Evolutionary conservation across 805 yeast genomes (phyloP).

Genomic region (Kodamaea lidongshanica): DNA sequence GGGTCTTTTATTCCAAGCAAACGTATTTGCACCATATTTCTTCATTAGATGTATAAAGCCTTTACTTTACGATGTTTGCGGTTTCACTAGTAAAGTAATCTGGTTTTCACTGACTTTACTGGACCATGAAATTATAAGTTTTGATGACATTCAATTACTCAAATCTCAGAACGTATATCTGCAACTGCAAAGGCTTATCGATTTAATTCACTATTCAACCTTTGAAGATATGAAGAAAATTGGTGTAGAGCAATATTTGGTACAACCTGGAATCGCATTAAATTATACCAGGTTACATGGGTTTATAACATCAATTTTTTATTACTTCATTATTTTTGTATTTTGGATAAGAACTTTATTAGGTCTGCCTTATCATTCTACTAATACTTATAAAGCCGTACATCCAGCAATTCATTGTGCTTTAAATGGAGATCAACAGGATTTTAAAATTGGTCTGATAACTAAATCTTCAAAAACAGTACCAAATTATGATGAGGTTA

Average conservation of each 20-base stretch:
- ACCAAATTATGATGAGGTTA: constrained; percentile 50
- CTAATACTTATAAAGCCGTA: constrained; percentile 82
- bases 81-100: constrained; percentile 51
- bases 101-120: constrained; percentile 88
- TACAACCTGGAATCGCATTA: constrained; percentile 90
- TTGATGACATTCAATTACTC: constrained; percentile 68
- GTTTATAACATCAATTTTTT: constrained; percentile 61
- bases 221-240: constrained; percentile 44
- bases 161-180: constrained; percentile 69
- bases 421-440: constrained; percentile 47
- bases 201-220: constrained; percentile 71
- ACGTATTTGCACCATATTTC: constrained; percentile 91
- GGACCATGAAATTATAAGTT: constrained; percentile 63
- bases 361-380: constrained; percentile 90
- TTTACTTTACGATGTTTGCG: constrained; percentile 42
- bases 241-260: constrained; percentile 66
- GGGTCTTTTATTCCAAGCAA: constrained; percentile 88
- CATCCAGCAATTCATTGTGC: constrained; percentile 64
- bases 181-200: constrained; percentile 83
- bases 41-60: constrained; percentile 60
- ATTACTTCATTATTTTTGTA: constrained; percentile 73
- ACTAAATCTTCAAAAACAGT: constrained; percentile 55
- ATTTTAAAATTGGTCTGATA: constrained; percentile 66
- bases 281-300: constrained; percentile 71
- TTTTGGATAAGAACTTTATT: constrained; percentile 74